Base-by-base conservation (phyloP, 2,329 filamentous ascomycete species). In the Exophiala xenobiotica region DNA sequence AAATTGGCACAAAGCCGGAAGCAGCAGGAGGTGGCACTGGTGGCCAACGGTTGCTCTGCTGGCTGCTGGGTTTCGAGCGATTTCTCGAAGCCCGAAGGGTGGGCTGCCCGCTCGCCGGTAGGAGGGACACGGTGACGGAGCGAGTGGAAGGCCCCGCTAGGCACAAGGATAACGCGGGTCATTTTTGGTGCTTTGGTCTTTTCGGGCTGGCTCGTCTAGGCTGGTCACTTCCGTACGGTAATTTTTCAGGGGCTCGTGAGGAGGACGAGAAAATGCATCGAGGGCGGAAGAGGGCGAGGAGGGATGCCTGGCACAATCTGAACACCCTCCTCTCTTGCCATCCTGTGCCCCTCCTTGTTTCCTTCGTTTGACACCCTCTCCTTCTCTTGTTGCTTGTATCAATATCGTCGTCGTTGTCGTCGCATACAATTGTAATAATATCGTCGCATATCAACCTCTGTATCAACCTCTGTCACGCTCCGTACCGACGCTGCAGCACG, bases 201-300 rank as follows among this genome's bases (percentile, higher is more conserved):
- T 12, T 16, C 18, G 31, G 31, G 18, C 31, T 35, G 31, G 11
- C n/a, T 16, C 18, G 31, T 35, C 31, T 35, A 16, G 31, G n/a
- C 31, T 35, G 31, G 31, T 35, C 31, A 35, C 31, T 16, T 35
- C 31, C 31, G n/a, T 35, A 51, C 43, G 26, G 49, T 51, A 47
- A 46, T 47, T 51, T 50, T 47, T 47, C 42, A 47, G 49, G 49
- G 49, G 42, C 22, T 43, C 26, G 37, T 35, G 43, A 44, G 51
- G 26, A 40, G 18, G 19, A 43, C 20, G 43, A 47, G 11, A 51
- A 31, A 33, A 23, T 20, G 11, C 76, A 75, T 50, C 68, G 62
- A 33, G 71, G 70, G 54, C 77, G 70, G 49, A 49, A 49, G 46
- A 37, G 26, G 52, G 38, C 14, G 18, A 43, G 29, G 35, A 40